phyloP scores from a whole-genome alignment of 2,329 filamentous ascomycete species.

The Neopestalotiopsis rosae region DNA sequence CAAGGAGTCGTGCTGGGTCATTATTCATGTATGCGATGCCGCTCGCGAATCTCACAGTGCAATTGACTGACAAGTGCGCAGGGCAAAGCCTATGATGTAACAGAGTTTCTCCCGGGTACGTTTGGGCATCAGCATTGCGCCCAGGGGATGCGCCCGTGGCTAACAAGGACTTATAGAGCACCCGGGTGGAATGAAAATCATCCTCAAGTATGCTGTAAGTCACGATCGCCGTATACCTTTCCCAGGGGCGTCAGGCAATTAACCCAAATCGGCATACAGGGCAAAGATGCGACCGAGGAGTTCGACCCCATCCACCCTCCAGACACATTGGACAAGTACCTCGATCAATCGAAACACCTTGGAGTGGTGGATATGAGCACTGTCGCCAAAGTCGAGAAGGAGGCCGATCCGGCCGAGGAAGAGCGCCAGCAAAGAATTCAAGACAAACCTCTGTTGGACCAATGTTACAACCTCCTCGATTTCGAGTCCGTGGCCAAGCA shows the following conservation, averaged over 20 bases:
- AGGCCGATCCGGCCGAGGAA: slow-evolving; percentile 70
- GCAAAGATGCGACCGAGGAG: slow-evolving; percentile 91
- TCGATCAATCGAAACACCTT: slow-evolving; percentile 84
- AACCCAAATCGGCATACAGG: slow-evolving; percentile 44
- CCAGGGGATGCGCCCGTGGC: not conserved
- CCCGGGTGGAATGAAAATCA: slow-evolving; percentile 88
- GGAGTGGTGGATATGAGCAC: slow-evolving; percentile 89
- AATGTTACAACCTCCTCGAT: slow-evolving; percentile 94
- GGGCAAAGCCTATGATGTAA: slow-evolving; percentile 88
- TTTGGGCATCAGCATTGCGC: slow-evolving; percentile 19
- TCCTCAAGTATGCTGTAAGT: slow-evolving; percentile 85
- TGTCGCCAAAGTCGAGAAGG: slow-evolving; percentile 70
- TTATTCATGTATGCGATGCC: slow-evolving; percentile 68
- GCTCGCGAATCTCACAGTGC: not conserved
- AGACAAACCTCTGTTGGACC: slow-evolving; percentile 78
- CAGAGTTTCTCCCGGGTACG: slow-evolving; percentile 80
- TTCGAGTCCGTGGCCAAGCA: slow-evolving; percentile 91
- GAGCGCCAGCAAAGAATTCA: slow-evolving; percentile 76
- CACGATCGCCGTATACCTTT: not conserved
- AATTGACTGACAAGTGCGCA: slow-evolving; percentile 34
- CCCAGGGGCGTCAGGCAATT: not conserved
- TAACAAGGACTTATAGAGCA: slow-evolving; percentile 63
- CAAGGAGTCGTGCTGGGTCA: slow-evolving; percentile 88
- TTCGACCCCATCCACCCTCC: slow-evolving; percentile 89
- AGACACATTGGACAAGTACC: slow-evolving; percentile 85